Conservation (phyloP, 352 stramenopile species). For the Globisporangium camurandrum region DNA sequence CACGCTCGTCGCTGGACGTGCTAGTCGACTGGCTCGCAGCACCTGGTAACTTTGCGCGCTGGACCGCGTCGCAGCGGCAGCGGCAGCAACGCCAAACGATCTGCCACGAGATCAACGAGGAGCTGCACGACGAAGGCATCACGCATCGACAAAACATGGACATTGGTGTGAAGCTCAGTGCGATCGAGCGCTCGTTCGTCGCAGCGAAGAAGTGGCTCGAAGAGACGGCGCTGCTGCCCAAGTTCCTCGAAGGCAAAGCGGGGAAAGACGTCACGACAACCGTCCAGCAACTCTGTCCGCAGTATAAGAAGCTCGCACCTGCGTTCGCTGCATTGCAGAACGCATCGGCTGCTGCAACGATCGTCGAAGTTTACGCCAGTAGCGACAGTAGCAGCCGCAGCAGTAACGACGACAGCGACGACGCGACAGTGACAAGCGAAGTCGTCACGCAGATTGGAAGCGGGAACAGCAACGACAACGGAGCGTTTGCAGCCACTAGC, state of each 20-base stretch:
- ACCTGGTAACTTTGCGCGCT: constrained; percentile 23
- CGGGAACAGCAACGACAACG: background rate
- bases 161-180: constrained; percentile 7
- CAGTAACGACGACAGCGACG: constrained; percentile 7
- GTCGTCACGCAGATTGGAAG: background rate
- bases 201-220: constrained; percentile 17
- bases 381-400: no score
- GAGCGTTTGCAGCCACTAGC: background rate
- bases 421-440: background rate
- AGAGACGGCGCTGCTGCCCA: constrained; percentile 12
- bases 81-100: constrained; percentile 1
- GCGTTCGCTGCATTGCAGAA: constrained; percentile 10
- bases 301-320: constrained; percentile 12
- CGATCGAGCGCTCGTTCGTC: constrained; percentile 13
- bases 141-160: constrained; percentile 10
- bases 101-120: constrained; percentile 10
- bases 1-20: constrained; percentile 19
- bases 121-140: constrained; percentile 9
- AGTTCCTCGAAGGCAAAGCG: constrained; percentile 6
- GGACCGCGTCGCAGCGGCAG: constrained; percentile 3
- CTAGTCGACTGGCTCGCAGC: constrained; percentile 24
- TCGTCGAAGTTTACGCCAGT: no score
- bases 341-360: constrained; percentile 1
- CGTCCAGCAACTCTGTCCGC: constrained; percentile 9
- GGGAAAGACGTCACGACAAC: constrained; percentile 10